Conservation (phyloP, 1,284 basidiomycete genomes). For the Coniferiporia sulphurascens region DNA sequence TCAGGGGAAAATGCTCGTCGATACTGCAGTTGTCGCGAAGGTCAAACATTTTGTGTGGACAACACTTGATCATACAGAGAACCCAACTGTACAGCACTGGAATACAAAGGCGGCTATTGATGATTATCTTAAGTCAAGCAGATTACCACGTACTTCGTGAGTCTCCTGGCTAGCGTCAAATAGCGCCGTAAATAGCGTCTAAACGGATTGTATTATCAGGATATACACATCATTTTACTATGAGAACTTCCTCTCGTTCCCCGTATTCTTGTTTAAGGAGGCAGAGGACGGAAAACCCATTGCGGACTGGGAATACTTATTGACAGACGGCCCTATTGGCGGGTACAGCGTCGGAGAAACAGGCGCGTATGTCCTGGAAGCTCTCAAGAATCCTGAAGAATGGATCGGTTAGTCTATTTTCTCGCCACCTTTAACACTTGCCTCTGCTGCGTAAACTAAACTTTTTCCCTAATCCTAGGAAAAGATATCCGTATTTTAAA, state of each 20-base stretch:
- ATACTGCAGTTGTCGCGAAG: constrained; percentile 26
- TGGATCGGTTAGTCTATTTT: constrained; percentile 9
- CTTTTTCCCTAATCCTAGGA: neutral
- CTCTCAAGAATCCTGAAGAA: constrained; percentile 15
- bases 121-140: constrained; percentile 22
- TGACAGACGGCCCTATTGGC: neutral
- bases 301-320: constrained; percentile 1
- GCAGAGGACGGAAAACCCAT: neutral
- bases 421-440: neutral
- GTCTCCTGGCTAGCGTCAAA: neutral
- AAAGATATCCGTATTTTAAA: constrained; percentile 8
- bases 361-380: constrained; percentile 12
- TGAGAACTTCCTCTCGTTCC: constrained; percentile 20
- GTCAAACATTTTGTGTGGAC: constrained; percentile 28
- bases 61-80: constrained; percentile 18
- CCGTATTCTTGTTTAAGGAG: neutral
- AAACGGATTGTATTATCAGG: neutral
- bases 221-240: constrained; percentile 23
- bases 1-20: constrained; percentile 27
- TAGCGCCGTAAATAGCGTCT: too few relatives aligned
- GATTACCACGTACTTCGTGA: constrained; percentile 22
- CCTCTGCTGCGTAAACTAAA: neutral
- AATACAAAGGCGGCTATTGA: constrained; percentile 25
- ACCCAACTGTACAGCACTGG: constrained; percentile 21
- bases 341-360: constrained; percentile 4